Percentiles rank a stretch among this genome's conserved stretches.
Conservation (phyloP, 1,139 yeast species). For the Saccharomyces hybrid region DNA sequence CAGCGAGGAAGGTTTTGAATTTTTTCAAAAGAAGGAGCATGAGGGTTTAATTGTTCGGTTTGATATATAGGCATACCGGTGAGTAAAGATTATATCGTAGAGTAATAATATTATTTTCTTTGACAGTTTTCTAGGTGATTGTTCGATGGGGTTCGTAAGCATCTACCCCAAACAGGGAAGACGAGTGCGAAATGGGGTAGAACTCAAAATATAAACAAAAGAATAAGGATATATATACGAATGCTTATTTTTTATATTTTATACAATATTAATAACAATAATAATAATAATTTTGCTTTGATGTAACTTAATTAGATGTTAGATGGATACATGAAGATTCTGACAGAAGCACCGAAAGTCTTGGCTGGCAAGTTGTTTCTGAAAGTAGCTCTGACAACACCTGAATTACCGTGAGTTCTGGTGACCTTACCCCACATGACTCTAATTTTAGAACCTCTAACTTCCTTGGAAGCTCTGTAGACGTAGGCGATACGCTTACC, state of each 20-base stretch:
- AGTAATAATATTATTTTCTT: background rate
- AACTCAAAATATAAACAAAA: background rate
- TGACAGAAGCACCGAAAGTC: too few species aligned
- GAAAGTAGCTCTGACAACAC: slow-evolving; percentile 97
- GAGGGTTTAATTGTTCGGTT: slow-evolving; percentile 23
- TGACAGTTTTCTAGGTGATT: background rate
- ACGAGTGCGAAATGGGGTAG: background rate
- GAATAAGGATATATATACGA: background rate
- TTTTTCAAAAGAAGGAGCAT: slow-evolving; percentile 73
- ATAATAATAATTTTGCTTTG: slow-evolving; percentile 20
- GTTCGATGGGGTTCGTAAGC: too few species aligned
- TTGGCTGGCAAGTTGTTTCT: too few species aligned
- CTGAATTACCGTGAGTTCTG: slow-evolving; percentile 98
- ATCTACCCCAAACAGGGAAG: background rate
- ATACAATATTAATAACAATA: background rate
- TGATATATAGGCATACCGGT: background rate
- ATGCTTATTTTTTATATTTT: slow-evolving; percentile 2
- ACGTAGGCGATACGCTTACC: slow-evolving; percentile 99
- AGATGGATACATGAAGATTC: too few species aligned
- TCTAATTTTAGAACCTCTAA: slow-evolving; percentile 98
- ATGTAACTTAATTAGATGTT: too few species aligned
- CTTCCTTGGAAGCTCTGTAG: slow-evolving; percentile 96
- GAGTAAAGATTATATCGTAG: background rate
- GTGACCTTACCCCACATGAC: slow-evolving; percentile 98
- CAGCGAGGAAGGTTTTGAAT: slow-evolving; percentile 73